These are phyloP conservation scores for Biscogniauxia mediterranea DNA, from an alignment of 2,329 filamentous ascomycete genomes.

Conservation along the genomic window DNA sequence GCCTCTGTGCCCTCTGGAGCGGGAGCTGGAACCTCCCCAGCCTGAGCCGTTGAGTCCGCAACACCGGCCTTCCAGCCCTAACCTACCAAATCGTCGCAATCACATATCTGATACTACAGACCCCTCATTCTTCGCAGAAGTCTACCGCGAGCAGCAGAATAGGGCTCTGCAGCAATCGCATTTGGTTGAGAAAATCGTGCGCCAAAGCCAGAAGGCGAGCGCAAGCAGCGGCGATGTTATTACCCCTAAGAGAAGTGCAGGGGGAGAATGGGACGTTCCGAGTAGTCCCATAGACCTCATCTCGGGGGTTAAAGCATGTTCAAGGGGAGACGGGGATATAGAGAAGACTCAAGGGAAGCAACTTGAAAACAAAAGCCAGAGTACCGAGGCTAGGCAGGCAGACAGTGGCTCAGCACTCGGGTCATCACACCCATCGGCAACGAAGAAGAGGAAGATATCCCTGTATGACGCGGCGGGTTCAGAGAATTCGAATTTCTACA, in stretches of 20 bases:
- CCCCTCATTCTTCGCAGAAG: slow-evolving; percentile 28
- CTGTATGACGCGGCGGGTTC: slow-evolving; percentile 18
- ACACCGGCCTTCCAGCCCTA: slow-evolving; percentile 17
- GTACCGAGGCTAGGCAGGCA: slow-evolving; percentile 3
- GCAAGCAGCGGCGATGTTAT: slow-evolving; percentile 31
- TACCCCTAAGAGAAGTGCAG: slow-evolving; percentile 27
- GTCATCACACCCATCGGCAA: slow-evolving; percentile 8
- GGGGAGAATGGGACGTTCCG: slow-evolving; percentile 34
- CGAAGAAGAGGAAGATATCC: slow-evolving; percentile 20
- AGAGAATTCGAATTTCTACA: slow-evolving; percentile 28
- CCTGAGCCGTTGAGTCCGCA: slow-evolving; percentile 31
- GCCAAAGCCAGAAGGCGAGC: slow-evolving; percentile 33
- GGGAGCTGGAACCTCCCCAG: slow-evolving; percentile 22
- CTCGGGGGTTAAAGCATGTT: slow-evolving; percentile 11
- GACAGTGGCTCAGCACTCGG: slow-evolving; percentile 8
- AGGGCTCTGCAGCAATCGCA: slow-evolving; percentile 28
- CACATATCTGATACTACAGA: slow-evolving; percentile 26
- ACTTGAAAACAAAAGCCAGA: slow-evolving; percentile 14
- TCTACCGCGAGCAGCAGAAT: slow-evolving; percentile 28
- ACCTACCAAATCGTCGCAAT: slow-evolving; percentile 11
- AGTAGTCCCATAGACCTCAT: slow-evolving; percentile 26
- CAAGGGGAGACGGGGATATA: slow-evolving; percentile 8
- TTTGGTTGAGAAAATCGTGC: slow-evolving; percentile 34
- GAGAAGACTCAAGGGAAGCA: slow-evolving; percentile 19
- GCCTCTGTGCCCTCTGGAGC: slow-evolving; percentile 14